Base-by-base conservation (phyloP, 495 filamentous ascomycete genomes). In the Neurospora tetraspora region DNA sequence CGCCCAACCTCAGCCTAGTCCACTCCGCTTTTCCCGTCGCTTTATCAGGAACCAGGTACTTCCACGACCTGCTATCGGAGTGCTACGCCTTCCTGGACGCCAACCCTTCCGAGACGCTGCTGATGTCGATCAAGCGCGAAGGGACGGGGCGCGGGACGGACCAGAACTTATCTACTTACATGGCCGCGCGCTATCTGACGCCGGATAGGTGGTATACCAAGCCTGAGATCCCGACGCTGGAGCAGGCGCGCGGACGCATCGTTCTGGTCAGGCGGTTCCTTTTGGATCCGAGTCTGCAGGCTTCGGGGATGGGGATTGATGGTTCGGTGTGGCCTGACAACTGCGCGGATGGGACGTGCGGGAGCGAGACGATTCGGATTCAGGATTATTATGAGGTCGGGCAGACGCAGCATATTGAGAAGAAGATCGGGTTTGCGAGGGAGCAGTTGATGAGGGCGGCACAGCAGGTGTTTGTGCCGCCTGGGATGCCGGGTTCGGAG, bases 351-450 rank as follows among this genome's bases (percentile, higher is more conserved):
- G 89, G 91, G 16, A 85, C 82, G 12, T 91, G 91, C 61, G 88
- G 90, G 12, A 90, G 89, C 77, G 94, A 83, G 5, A 86, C 90
- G 74, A 87, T 97, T 37, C 90, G 93, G 71, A 90, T 99, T 43
- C 96, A 99, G 83, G 96, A 99, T 81, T 98, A 94, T 80, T 98
- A 95, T 85, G 95, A 97, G 77, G 90, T 99, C 20, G 81, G 91
- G 45, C 88, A 94, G 77, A 88, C 86, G 8, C 81, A 87, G 72
- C 92, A 91, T 73, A 94, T 99, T 72, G 85, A 89, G 68, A 88
- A 89, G 80, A 99, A 99, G 86, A 90, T 97, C 70, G 77, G 84
- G 59, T 89, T 90, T 74, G 89, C 90, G 45, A 87, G 84, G 68
- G 89, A 91, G 31, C 93, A 97, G 74, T 87, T 97, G 37, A 87